These are phyloP conservation scores for Elaeagnus macrophylla DNA, from an alignment of 306 rosid genomes.

Conservation along the genomic window DNA sequence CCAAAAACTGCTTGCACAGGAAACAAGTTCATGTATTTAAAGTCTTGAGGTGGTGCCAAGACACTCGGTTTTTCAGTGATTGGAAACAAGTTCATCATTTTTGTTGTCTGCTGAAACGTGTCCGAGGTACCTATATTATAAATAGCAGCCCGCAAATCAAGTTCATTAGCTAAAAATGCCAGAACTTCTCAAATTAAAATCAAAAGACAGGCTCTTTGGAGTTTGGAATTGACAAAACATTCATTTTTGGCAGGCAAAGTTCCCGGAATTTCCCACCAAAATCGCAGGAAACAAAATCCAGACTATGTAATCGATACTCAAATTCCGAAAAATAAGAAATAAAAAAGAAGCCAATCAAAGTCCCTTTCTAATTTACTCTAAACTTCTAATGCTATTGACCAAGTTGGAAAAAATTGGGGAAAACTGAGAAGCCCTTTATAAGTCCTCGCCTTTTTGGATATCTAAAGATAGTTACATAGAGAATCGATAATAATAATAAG, in stretches of 20 bases:
- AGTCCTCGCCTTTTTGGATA: too few species aligned
- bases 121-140: conserved; percentile 50
- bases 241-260: too few species aligned
- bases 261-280: too few species aligned
- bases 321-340: not conserved
- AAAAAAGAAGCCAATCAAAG: not conserved
- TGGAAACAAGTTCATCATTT: conserved; percentile 49
- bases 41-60: conserved; percentile 8
- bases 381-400: not conserved
- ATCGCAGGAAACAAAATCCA: not conserved
- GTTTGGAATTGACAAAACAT: too few species aligned
- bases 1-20: conserved; percentile 36
- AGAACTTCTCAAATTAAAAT: not conserved
- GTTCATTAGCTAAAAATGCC: not conserved
- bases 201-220: not conserved
- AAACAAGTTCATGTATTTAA: conserved; percentile 30
- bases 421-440: too few species aligned
- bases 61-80: conserved; percentile 21
- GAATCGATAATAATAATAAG: too few species aligned
- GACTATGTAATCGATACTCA: not conserved
- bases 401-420: too few species aligned
- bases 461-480: too few species aligned
- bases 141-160: conserved; percentile 1
- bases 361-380: not conserved
- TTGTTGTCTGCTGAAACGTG: conserved; percentile 26